Evolutionary conservation across 768 basidiomycete species (phyloP), one percentile per base, ranked within the genome.

Genomic region (Boletus coccyginus): DNA sequence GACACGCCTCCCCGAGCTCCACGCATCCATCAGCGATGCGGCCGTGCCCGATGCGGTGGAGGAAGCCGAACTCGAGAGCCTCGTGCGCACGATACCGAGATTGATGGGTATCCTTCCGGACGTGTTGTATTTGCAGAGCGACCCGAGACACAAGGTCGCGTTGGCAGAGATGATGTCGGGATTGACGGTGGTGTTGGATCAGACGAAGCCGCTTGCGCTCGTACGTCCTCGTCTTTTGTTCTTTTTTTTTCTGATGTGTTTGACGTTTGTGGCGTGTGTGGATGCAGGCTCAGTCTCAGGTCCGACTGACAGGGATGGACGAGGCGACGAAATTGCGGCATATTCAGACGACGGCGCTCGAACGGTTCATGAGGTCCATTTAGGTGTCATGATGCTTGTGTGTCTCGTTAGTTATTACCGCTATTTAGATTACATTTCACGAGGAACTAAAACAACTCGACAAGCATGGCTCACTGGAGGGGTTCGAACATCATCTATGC

Each of bases 91-190:
- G 21, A 77, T 87, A 43, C 87, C 89, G 2, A 84, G 78, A 62
- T 74, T 92, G 32, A 83, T 94, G 52, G 78, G 77, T 5, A 71
- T 85, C 31, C 73, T 93, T 2, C 90, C 92, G 1, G 86, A 89
- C 58, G 76, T 90, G 6, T 73, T 92, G 31, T 77, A 74, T 52
- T 77, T 87, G 49, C 74, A 76, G 27, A 70, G 73, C 40, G 84
- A 92, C 61, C 70, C 78, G n/a, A 77, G 86, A 50, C 88, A 90
- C 70, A 80, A 74, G 52, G 86, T 86, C 11, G 89, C 90, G 6
- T 65, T 90, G 45, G 80, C 86, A 29, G 84, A 85, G 62, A 92
- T 93, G 87, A 80, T 85, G 46, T 75, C 81, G 3, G 77, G 78
- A n/a, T 65, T 93, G 56, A 78, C 88, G 40, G 70, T 72, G 19